A percentile compares a stretch with the other conserved stretches of the same genome.
phyloP scores from a whole-genome alignment of 352 stramenopile genomes.

The Globisporangium canariense region DNA sequence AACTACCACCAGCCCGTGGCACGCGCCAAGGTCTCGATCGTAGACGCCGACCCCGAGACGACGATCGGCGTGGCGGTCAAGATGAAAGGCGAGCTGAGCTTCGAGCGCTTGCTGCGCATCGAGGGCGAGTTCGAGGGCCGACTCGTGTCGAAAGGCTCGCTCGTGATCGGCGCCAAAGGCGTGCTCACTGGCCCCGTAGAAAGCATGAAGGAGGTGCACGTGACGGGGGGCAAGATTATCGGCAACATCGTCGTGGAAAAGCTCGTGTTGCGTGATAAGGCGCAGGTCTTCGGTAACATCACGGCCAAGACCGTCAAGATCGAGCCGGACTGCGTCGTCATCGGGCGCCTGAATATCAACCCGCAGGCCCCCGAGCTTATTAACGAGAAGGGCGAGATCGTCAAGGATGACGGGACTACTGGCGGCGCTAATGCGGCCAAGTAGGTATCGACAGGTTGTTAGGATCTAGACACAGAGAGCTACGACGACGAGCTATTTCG shows the following conservation, averaged over 20 bases:
- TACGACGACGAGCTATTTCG: neutral
- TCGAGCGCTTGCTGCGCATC: conserved; percentile 86
- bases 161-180: conserved; percentile 83
- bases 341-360: conserved; percentile 86
- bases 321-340: conserved; percentile 83
- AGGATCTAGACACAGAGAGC: conserved; percentile 1
- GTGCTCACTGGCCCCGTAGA: conserved; percentile 78
- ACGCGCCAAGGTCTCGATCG: conserved; percentile 59
- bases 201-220: conserved; percentile 87
- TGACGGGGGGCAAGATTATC: conserved; percentile 83
- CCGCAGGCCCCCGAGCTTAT: conserved; percentile 79
- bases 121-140: conserved; percentile 90
- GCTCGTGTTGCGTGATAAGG: conserved; percentile 83
- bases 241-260: conserved; percentile 86
- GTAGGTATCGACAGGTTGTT: neutral
- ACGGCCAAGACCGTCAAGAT: conserved; percentile 88
- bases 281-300: conserved; percentile 87
- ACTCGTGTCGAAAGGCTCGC: conserved; percentile 85
- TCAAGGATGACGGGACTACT: conserved; percentile 25
- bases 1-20: conserved; percentile 36
- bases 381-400: conserved; percentile 79
- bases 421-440: neutral
- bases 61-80: conserved; percentile 80
- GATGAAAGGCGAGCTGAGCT: conserved; percentile 89
- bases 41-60: conserved; percentile 77